Evolutionary conservation across 164 flowering plant genomes (phyloP).

Genomic region (Magnolia kwangsiensis): DNA sequence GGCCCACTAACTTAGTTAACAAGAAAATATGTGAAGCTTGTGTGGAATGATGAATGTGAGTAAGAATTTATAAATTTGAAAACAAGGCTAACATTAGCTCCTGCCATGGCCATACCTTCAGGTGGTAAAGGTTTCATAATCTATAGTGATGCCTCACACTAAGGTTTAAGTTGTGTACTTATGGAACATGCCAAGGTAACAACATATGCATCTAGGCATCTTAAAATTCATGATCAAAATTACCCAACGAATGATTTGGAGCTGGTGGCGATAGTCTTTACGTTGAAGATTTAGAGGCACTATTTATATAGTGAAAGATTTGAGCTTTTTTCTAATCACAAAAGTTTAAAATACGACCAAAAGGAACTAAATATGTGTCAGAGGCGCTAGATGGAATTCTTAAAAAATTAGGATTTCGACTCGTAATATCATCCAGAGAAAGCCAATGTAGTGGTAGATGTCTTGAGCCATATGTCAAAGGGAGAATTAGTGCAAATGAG

Average conservation of each 20-base stretch:
- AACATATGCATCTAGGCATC: neutral
- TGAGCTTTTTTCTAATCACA: neutral
- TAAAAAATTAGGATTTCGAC: neutral
- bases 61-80: neutral
- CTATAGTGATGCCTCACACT: neutral
- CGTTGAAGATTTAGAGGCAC: neutral
- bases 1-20: neutral
- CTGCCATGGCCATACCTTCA: neutral
- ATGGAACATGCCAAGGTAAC: neutral
- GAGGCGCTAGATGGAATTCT: neutral
- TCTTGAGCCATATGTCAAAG: too few relatives aligned
- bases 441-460: too few relatives aligned
- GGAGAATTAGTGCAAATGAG: too few relatives aligned
- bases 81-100: neutral
- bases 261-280: neutral
- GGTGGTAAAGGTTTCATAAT: neutral
- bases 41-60: neutral
- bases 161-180: neutral
- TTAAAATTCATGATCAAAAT: neutral
- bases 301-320: too few relatives aligned
- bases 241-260: neutral
- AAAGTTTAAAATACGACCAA: neutral
- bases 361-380: neutral
- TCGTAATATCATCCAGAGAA: too few relatives aligned
- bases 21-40: too few relatives aligned